Conservation (phyloP, 1,139 yeast species). For the Pichia sp. region DNA sequence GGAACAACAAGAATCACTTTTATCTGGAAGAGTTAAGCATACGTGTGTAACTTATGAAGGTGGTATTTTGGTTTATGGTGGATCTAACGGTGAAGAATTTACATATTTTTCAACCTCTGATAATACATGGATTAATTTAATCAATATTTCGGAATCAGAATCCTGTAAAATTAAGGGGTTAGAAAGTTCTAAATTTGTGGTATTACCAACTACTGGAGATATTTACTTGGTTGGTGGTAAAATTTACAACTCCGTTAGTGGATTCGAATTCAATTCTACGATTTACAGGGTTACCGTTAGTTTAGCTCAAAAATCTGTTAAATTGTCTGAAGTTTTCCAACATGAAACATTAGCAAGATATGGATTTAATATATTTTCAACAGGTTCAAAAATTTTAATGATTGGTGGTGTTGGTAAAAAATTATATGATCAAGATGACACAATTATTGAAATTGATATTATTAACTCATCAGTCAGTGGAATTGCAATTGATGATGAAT, state of each 20-base stretch:
- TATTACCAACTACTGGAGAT: not conserved
- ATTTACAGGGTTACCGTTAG: conserved; percentile 34
- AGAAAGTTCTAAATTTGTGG: conserved; percentile 5
- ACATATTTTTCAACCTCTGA: conserved; percentile 4
- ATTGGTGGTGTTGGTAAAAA: conserved; percentile 54
- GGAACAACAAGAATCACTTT: conserved; percentile 36
- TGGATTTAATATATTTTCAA: conserved; percentile 38
- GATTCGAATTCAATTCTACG: conserved; percentile 32
- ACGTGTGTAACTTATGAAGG: conserved; percentile 34
- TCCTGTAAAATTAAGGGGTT: not conserved
- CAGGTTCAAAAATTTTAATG: conserved; percentile 35
- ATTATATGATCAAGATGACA: conserved; percentile 35
- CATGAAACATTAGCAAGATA: conserved; percentile 38
- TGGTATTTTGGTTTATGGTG: conserved; percentile 50
- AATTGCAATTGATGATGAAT: conserved; percentile 31
- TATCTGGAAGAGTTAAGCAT: conserved; percentile 51
- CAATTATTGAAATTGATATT: conserved; percentile 36
- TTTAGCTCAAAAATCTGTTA: conserved; percentile 3
- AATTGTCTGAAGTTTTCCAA: conserved; percentile 2
- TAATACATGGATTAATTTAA: conserved; percentile 12
- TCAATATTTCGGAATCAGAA: too few species aligned
- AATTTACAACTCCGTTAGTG: conserved; percentile 23
- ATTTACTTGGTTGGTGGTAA: conserved; percentile 58
- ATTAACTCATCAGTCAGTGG: too few species aligned
- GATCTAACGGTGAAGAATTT: conserved; percentile 27